A percentile compares a stretch with the other conserved stretches of the same genome.
Evolutionary conservation across 306 rosid species (phyloP).

Genomic region (Sicyos baderoa): DNA sequence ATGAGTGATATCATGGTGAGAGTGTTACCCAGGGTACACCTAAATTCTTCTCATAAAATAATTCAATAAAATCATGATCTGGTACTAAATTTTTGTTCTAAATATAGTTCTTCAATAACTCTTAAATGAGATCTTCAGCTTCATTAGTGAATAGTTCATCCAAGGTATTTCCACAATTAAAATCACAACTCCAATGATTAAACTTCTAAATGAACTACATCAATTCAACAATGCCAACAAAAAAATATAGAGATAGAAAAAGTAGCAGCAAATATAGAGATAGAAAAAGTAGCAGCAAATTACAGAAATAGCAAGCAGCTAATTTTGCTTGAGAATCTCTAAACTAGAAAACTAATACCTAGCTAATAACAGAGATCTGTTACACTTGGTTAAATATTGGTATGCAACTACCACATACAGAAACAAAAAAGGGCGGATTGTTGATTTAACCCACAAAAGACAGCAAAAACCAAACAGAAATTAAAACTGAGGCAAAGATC

Average conservation of each 20-base stretch:
- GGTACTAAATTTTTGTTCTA: background rate
- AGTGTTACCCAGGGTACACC: too few relatives aligned
- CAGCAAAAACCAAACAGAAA: background rate
- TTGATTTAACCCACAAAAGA: background rate
- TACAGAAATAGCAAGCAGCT: slow-evolving; percentile 12
- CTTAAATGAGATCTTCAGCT: background rate
- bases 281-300: background rate
- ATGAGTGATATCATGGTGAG: too few relatives aligned
- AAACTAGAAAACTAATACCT: background rate
- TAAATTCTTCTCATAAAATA: too few relatives aligned
- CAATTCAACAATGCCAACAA: slow-evolving; percentile 6
- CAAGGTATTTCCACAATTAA: background rate
- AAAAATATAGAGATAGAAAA: background rate
- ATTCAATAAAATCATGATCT: too few relatives aligned
- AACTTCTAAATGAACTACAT: background rate
- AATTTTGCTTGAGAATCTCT: background rate
- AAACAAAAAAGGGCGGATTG: background rate
- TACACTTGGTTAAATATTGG: slow-evolving; percentile 20
- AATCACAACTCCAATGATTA: background rate
- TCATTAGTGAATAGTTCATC: background rate
- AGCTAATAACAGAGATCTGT: slow-evolving; percentile 16
- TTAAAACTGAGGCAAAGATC: background rate
- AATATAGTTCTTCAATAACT: background rate
- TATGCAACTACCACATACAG: slow-evolving; percentile 3
- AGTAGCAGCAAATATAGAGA: background rate